phyloP scores from a whole-genome alignment of 176 grass and related monocot genomes.

The barley (Hordeum vulgare) region DNA sequence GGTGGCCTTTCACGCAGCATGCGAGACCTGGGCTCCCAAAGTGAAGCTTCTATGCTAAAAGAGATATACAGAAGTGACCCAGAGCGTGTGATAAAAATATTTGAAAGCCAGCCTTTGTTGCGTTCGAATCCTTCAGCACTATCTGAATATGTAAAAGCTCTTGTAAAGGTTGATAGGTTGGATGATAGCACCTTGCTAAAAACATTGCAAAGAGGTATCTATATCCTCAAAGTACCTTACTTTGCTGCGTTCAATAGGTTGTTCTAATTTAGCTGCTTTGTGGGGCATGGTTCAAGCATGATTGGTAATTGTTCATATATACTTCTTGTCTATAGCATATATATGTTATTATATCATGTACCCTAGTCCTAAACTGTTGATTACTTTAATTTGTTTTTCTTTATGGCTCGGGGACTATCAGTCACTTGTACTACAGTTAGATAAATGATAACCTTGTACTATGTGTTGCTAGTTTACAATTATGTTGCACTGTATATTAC shows the following conservation, averaged over 20 bases:
- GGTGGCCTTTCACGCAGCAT: conserved; percentile 71
- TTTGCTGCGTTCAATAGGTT: background rate
- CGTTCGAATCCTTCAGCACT: conserved; percentile 76
- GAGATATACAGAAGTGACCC: conserved; percentile 96
- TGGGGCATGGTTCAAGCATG: background rate
- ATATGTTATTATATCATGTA: background rate
- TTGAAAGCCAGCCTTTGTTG: conserved; percentile 84
- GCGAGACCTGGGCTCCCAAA: conserved; percentile 54
- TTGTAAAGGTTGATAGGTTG: conserved; percentile 88
- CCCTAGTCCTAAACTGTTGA: background rate
- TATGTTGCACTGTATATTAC: no score
- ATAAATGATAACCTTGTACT: background rate
- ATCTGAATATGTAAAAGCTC: conserved; percentile 96
- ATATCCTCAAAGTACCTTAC: conserved; percentile 1
- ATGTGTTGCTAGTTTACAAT: no score
- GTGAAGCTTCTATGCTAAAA: conserved; percentile 56
- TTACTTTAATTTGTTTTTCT: conserved; percentile 16
- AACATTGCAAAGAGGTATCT: conserved; percentile 81
- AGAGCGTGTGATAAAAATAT: conserved; percentile 91
- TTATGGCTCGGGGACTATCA: background rate
- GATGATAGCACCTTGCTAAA: conserved; percentile 83
- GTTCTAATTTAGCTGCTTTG: background rate
- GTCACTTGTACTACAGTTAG: background rate
- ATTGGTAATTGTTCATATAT: background rate
- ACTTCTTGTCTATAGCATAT: background rate